phyloP scores from a whole-genome alignment of 495 filamentous ascomycete species.

The Penicillium psychrofluorescens region DNA sequence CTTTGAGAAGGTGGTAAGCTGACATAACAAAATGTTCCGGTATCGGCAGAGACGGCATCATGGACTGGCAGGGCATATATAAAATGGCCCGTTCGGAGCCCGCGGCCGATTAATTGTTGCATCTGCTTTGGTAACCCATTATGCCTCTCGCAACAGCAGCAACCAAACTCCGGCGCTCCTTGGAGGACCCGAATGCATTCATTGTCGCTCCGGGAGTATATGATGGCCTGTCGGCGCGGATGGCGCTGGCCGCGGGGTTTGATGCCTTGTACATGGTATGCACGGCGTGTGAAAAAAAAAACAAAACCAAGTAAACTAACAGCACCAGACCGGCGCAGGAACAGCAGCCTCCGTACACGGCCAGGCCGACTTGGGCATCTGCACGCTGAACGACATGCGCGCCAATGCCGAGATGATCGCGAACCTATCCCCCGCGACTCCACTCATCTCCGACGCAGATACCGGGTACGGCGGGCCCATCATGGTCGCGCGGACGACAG shows the following conservation, averaged over 20 bases:
- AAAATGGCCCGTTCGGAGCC: too few relatives aligned
- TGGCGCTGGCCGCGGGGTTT: constrained; percentile 54
- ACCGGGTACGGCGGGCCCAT: constrained; percentile 59
- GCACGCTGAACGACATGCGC: constrained; percentile 40
- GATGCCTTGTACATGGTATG: constrained; percentile 58
- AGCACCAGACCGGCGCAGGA: constrained; percentile 53
- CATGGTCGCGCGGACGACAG: constrained; percentile 56
- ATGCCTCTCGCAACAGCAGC: constrained; percentile 26
- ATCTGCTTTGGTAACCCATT: constrained; percentile 2
- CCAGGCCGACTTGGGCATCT: constrained; percentile 59
- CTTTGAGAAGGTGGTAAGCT: too few relatives aligned
- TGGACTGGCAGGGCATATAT: too few relatives aligned
- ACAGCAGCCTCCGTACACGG: constrained; percentile 61
- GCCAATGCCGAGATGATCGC: constrained; percentile 37
- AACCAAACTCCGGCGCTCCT: constrained; percentile 19
- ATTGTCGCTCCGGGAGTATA: constrained; percentile 60
- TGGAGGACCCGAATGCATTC: constrained; percentile 26
- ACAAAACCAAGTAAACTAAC: constrained; percentile 1
- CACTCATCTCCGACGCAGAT: constrained; percentile 66
- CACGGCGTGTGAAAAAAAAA: not conserved
- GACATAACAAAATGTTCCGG: too few relatives aligned
- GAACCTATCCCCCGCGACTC: constrained; percentile 33
- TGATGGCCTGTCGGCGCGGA: constrained; percentile 60
- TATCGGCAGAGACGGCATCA: too few relatives aligned
- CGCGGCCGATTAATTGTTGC: not conserved